phyloP scores from a whole-genome alignment of 2,329 filamentous ascomycete species.

The Dissoconium aciculare region DNA sequence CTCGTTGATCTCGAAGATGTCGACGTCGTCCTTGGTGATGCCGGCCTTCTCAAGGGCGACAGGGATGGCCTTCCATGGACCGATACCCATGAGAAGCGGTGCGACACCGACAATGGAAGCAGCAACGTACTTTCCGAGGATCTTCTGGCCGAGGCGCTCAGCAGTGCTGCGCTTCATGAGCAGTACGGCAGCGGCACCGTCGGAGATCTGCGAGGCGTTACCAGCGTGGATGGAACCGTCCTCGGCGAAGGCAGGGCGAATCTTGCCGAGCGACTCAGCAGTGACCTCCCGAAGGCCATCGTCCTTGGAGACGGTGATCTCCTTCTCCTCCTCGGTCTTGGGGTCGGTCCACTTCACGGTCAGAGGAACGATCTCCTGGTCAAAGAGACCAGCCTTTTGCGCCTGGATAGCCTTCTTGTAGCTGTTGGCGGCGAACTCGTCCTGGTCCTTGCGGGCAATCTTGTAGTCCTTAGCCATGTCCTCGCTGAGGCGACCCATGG shows the following conservation, averaged over 20 bases:
- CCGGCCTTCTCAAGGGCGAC: slow-evolving; percentile 79
- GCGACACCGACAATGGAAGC: slow-evolving; percentile 77
- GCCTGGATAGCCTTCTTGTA: slow-evolving; percentile 83
- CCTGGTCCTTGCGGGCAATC: slow-evolving; percentile 59
- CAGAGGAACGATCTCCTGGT: slow-evolving; percentile 78
- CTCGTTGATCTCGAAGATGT: slow-evolving; percentile 99
- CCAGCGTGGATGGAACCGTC: slow-evolving; percentile 90
- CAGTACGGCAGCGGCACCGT: slow-evolving; percentile 87
- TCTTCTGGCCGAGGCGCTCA: slow-evolving; percentile 70
- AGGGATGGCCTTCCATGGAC: slow-evolving; percentile 91
- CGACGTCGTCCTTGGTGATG: slow-evolving; percentile 75
- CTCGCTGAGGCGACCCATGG: slow-evolving; percentile 89
- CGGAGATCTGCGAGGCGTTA: slow-evolving; percentile 88
- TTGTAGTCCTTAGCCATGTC: slow-evolving; percentile 79
- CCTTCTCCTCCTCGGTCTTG: slow-evolving; percentile 74
- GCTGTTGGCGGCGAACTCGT: slow-evolving; percentile 83
- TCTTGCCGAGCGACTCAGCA: slow-evolving; percentile 75
- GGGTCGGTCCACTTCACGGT: slow-evolving; percentile 79
- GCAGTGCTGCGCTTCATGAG: slow-evolving; percentile 91
- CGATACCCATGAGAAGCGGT: slow-evolving; percentile 89
- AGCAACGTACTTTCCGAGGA: slow-evolving; percentile 83
- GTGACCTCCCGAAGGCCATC: slow-evolving; percentile 82
- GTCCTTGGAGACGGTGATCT: slow-evolving; percentile 68
- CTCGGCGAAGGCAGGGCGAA: slow-evolving; percentile 77
- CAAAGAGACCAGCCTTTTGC: slow-evolving; percentile 77